Percentiles rank a stretch among this genome's conserved stretches.
phyloP scores from a whole-genome alignment of 2,329 filamentous ascomycete genomes.

The Stagonosporopsis rhizophila region DNA sequence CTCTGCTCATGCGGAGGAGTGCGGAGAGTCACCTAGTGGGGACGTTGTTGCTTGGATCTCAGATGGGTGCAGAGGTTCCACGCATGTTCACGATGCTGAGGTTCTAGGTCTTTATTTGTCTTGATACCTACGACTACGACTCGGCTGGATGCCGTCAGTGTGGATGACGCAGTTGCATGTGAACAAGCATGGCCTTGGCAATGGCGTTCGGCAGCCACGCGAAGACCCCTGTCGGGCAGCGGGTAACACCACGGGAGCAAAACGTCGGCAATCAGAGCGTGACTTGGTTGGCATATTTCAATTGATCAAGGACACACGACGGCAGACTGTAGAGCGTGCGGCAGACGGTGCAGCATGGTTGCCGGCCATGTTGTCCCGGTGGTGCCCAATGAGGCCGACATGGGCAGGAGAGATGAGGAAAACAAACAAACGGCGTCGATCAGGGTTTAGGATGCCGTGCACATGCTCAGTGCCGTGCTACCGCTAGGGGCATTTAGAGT shows the following conservation, averaged over 20 bases:
- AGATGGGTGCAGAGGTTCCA: slow-evolving; percentile 3
- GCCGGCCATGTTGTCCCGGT: not conserved
- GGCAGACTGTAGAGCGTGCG: not conserved
- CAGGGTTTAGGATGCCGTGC: slow-evolving; percentile 14
- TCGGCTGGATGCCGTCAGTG: not conserved
- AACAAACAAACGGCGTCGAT: slow-evolving; percentile 6
- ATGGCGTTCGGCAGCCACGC: slow-evolving; percentile 14
- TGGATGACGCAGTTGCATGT: slow-evolving; percentile 21
- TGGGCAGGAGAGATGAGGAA: not conserved
- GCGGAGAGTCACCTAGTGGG: not conserved
- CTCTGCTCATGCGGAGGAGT: not conserved
- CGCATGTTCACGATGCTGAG: not conserved
- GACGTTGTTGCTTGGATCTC: not conserved
- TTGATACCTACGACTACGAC: not conserved
- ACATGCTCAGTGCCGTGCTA: slow-evolving; percentile 18
- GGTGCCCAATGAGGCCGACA: slow-evolving; percentile 6
- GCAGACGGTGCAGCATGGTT: not conserved
- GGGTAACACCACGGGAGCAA: slow-evolving; percentile 14
- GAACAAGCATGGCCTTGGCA: slow-evolving; percentile 14
- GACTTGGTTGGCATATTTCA: not conserved
- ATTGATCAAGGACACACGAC: not conserved
- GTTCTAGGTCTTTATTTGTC: slow-evolving; percentile 2
- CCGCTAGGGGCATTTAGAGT: slow-evolving; percentile 8
- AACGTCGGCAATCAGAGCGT: not conserved
- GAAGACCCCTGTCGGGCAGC: slow-evolving; percentile 4